Base-by-base conservation (phyloP, 257 asterid species). In the Penstemon barbatus region DNA sequence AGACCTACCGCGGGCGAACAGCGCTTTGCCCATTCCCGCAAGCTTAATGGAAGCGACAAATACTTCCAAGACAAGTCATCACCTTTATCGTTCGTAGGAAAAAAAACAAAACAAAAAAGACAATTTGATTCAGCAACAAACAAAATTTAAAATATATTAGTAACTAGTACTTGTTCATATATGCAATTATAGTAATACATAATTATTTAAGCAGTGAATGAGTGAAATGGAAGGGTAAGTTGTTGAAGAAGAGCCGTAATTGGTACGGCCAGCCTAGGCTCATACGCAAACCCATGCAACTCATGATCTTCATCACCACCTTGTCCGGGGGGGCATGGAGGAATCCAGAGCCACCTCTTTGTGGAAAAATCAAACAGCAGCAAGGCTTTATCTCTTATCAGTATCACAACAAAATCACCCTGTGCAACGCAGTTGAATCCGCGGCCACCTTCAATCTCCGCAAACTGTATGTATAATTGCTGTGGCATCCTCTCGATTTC, bases 401-500 rank as follows among this genome's bases (percentile, higher is more conserved):
- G 56, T 4, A 93, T 65, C 25, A 88, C 77, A 5, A 93, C 76
- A 11, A 62, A 81, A 13, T 84, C 89, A 5, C 97, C 96, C 51
- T 87, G 88, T 19, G 95, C 97, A 1, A 93, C 92, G 48, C 96
- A 78, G 52, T 54, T 60, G 61, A 93, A 93, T 4, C 99, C 99
- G 1, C 72, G 70, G 0, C 92, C 97, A 2, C 82, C 83, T 54
- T 93, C 97, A 3, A 82, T 44, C 61, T 90, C 92, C 5, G 84
- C 85, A 57, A 93, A 90, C 72, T 90, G 88, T 9, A 73, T 73
- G 67, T 81, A 93, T 10, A 93, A 80, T 66, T 88, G 99, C 72
- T 85, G 96, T 53, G 99, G 99, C 99, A 93, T 93, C 44, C 99
- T 87, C 78, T 93, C 97, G 0, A 83, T 85, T 85, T 93, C 99